Evolutionary conservation across 1,284 basidiomycete genomes (phyloP).

Genomic region (Agroathelia rolfsii): DNA sequence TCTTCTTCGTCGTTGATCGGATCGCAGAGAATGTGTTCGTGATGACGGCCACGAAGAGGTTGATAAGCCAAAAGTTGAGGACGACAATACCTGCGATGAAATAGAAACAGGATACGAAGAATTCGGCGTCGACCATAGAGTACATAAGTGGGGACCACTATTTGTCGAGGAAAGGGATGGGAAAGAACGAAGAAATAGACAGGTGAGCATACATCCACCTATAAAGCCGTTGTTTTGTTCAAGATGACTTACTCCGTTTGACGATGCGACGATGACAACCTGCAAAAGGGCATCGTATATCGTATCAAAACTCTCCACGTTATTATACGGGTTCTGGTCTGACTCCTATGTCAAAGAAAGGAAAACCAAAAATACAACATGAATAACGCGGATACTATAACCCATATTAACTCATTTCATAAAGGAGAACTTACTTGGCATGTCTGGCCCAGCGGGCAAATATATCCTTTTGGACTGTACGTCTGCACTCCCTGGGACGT

Average conservation of each 20-base stretch:
- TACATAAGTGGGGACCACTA: constrained; percentile 86
- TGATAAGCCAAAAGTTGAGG: constrained; percentile 91
- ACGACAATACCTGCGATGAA: constrained; percentile 81
- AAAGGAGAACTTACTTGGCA: constrained; percentile 45
- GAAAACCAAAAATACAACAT: no score
- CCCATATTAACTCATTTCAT: not conserved
- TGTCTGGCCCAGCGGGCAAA: constrained; percentile 75
- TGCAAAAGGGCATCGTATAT: constrained; percentile 80
- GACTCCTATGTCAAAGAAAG: constrained; percentile 35
- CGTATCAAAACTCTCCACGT: constrained; percentile 84
- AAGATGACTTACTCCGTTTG: constrained; percentile 49
- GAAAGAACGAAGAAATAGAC: constrained; percentile 1
- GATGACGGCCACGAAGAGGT: constrained; percentile 93
- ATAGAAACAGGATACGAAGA: constrained; percentile 79
- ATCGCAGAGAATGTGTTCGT: constrained; percentile 93
- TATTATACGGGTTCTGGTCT: constrained; percentile 57
- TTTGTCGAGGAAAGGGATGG: constrained; percentile 2
- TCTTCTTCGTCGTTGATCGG: constrained; percentile 79
- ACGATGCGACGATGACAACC: constrained; percentile 78
- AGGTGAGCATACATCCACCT: no score
- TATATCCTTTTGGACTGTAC: constrained; percentile 77
- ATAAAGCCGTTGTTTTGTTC: no score
- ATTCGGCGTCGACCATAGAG: constrained; percentile 85
- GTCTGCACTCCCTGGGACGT: constrained; percentile 17
- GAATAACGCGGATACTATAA: constrained; percentile 6